phyloP scores from a whole-genome alignment of 2,329 filamentous ascomycete species.

The Orbilia blumenaviensis region DNA sequence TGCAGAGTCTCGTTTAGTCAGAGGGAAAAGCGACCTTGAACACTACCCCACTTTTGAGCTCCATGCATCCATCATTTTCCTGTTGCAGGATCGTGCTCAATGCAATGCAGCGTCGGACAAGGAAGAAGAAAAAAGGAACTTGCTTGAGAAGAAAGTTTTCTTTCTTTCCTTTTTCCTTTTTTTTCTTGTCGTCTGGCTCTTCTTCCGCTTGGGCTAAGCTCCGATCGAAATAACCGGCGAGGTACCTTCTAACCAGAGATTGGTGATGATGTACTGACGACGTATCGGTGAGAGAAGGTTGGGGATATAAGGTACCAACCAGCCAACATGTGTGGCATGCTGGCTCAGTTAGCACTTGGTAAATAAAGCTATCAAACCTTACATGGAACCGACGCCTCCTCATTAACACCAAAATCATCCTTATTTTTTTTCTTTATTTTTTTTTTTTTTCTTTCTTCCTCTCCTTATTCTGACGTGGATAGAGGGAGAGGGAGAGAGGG shows the following conservation, averaged over 20 bases:
- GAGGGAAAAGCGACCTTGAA: constrained; percentile 24
- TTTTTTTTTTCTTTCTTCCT: constrained; percentile 6
- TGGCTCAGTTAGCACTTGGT: neutral
- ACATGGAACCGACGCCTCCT: constrained; percentile 35
- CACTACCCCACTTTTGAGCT: constrained; percentile 44
- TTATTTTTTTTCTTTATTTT: neutral
- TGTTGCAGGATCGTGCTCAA: constrained; percentile 41
- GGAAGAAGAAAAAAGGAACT: constrained; percentile 24
- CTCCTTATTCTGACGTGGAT: neutral
- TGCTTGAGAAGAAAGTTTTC: neutral
- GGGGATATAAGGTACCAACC: constrained; percentile 41
- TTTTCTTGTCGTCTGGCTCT: constrained; percentile 11
- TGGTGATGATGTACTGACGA: constrained; percentile 38
- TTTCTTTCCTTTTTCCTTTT: constrained; percentile 1
- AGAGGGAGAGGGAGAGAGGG: no score
- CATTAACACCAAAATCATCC: constrained; percentile 5
- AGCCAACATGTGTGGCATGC: constrained; percentile 20
- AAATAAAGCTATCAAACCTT: constrained; percentile 29
- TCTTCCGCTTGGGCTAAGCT: constrained; percentile 8
- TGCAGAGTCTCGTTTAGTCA: constrained; percentile 44
- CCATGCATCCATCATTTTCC: constrained; percentile 36
- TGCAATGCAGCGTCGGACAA: constrained; percentile 46
- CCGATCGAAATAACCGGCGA: constrained; percentile 43
- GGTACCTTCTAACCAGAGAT: constrained; percentile 32
- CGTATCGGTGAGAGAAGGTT: constrained; percentile 13